Conservation (phyloP, 495 filamentous ascomycete species). For the Cenococcum geophilum region DNA sequence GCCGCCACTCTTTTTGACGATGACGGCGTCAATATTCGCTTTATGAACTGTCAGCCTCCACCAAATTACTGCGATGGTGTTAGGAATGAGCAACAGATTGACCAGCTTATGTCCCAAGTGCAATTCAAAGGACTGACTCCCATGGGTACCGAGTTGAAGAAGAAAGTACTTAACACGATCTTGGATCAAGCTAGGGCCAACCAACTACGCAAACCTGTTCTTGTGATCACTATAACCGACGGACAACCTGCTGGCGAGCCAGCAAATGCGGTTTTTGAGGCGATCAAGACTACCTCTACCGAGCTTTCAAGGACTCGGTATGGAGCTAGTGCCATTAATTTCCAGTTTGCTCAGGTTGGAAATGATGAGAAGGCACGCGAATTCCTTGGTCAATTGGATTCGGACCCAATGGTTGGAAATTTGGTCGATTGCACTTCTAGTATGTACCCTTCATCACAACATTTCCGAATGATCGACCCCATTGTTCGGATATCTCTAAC, state of each 20-base stretch:
- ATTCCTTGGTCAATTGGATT: slow-evolving; percentile 58
- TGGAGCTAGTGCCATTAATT: slow-evolving; percentile 51
- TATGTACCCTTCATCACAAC: slow-evolving; percentile 36
- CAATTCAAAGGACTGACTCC: slow-evolving; percentile 65
- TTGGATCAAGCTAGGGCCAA: slow-evolving; percentile 46
- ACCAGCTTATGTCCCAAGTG: slow-evolving; percentile 50
- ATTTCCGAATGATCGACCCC: not conserved
- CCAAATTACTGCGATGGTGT: slow-evolving; percentile 45
- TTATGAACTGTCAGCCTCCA: slow-evolving; percentile 54
- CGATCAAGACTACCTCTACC: slow-evolving; percentile 45
- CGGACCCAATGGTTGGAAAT: slow-evolving; percentile 54
- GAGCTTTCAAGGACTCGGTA: slow-evolving; percentile 45
- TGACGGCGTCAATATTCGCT: slow-evolving; percentile 63
- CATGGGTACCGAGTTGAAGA: slow-evolving; percentile 54
- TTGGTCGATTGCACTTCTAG: slow-evolving; percentile 70
- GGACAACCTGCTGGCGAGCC: slow-evolving; percentile 57
- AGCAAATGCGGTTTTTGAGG: slow-evolving; percentile 45
- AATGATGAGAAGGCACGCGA: slow-evolving; percentile 60
- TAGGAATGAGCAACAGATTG: slow-evolving; percentile 52
- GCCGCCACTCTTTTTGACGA: slow-evolving; percentile 64
- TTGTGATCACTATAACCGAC: slow-evolving; percentile 67
- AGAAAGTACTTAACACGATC: slow-evolving; percentile 58
- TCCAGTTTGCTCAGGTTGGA: slow-evolving; percentile 71
- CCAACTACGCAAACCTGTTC: slow-evolving; percentile 56
- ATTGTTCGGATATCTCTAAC: not conserved